A percentile compares a stretch with the other conserved stretches of the same genome.
Conservation (phyloP, 2,329 filamentous ascomycete species). For the Scytalidium sp. region DNA sequence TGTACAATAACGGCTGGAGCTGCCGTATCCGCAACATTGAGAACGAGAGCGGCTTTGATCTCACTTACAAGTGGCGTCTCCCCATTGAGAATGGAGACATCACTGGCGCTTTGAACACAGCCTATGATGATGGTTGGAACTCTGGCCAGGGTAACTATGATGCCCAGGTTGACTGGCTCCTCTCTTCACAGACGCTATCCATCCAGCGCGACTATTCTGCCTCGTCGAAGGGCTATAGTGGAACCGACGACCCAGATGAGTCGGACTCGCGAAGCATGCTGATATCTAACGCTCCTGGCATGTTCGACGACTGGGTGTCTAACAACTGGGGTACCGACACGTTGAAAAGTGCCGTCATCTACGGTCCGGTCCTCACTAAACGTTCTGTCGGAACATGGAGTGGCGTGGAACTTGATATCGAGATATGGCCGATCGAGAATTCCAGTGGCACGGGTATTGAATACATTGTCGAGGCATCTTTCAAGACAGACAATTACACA, state of each 20-base stretch:
- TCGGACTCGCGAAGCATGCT: slow-evolving; percentile 20
- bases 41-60: slow-evolving; percentile 28
- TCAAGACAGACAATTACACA: slow-evolving; percentile 20
- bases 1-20: slow-evolving; percentile 33
- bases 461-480: slow-evolving; percentile 28
- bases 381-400: slow-evolving; percentile 29
- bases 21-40: slow-evolving; percentile 34
- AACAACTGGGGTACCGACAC: slow-evolving; percentile 23
- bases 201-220: slow-evolving; percentile 28
- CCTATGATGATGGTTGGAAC: slow-evolving; percentile 32
- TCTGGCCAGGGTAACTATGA: slow-evolving; percentile 26
- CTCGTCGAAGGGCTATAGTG: slow-evolving; percentile 21
- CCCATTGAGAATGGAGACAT: slow-evolving; percentile 25
- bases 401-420: slow-evolving; percentile 26
- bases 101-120: slow-evolving; percentile 26
- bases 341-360: slow-evolving; percentile 24
- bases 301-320: slow-evolving; percentile 27
- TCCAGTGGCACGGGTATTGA: slow-evolving; percentile 19
- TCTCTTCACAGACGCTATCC: slow-evolving; percentile 34
- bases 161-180: slow-evolving; percentile 35
- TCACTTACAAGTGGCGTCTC: slow-evolving; percentile 39
- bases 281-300: slow-evolving; percentile 25
- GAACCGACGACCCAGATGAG: slow-evolving; percentile 21
- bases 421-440: slow-evolving; percentile 30
- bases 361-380: slow-evolving; percentile 29